Percentiles rank a stretch among this genome's conserved stretches.
Evolutionary conservation across 2,329 filamentous ascomycete species (phyloP).

Genomic region (Fusarium caatingaense): DNA sequence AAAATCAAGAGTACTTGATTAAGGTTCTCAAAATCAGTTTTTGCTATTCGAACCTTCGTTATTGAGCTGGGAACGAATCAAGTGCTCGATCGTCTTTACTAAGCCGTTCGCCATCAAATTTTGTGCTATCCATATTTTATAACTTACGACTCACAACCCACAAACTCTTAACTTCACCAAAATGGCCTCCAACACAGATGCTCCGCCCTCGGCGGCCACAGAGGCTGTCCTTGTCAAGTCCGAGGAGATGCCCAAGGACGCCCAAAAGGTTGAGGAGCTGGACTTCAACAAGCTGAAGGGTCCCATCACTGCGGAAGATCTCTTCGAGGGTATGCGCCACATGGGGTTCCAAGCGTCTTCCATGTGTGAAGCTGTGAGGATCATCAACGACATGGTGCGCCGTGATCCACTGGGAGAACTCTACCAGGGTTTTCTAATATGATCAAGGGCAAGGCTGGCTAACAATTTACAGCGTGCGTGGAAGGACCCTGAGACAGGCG

Average conservation of each 20-base stretch:
- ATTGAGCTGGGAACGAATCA: not conserved
- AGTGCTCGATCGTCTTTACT: not conserved
- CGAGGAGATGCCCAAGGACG: constrained; percentile 79
- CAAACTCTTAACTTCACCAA: not conserved
- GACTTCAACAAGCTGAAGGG: constrained; percentile 88
- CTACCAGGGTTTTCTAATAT: not conserved
- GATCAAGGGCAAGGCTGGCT: constrained; percentile 5
- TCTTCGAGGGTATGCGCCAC: constrained; percentile 82
- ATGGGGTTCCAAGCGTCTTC: constrained; percentile 82
- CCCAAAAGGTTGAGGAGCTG: constrained; percentile 87
- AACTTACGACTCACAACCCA: constrained; percentile 7
- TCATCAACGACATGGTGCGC: constrained; percentile 93
- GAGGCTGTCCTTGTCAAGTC: constrained; percentile 89
- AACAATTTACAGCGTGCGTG: constrained; percentile 70
- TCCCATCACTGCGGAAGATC: constrained; percentile 85
- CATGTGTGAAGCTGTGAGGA: constrained; percentile 86
- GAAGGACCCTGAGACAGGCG: constrained; percentile 81
- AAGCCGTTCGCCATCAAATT: not conserved
- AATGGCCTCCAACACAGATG: constrained; percentile 52
- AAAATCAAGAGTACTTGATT: not conserved
- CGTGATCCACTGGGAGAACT: not conserved
- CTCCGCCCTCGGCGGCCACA: constrained; percentile 71
- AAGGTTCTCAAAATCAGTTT: not conserved
- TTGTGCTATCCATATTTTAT: constrained; percentile 10
- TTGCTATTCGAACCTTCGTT: not conserved